These are phyloP conservation scores for Kwoniella europaea DNA, from an alignment of 768 basidiomycete species.

Conservation along the genomic window DNA sequence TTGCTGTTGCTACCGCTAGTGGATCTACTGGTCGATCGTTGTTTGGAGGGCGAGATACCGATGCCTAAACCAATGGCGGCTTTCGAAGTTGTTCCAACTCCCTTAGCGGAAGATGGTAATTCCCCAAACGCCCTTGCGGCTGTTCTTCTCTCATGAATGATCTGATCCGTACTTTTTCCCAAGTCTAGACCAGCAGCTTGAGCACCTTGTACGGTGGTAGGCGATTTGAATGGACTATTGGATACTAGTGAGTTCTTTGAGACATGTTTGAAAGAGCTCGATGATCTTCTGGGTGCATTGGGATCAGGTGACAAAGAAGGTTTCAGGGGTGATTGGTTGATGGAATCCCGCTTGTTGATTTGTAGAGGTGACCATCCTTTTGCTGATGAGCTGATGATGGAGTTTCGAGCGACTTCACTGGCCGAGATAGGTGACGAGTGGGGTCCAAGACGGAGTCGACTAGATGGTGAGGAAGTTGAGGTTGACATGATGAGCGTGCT, in stretches of 20 bases:
- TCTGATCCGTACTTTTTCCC: conserved; percentile 17
- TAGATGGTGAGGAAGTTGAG: conserved; percentile 29
- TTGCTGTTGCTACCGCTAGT: conserved; percentile 26
- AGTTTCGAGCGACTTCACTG: conserved; percentile 41
- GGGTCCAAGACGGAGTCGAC: conserved; percentile 27
- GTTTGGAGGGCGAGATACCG: conserved; percentile 35
- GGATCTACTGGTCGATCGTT: conserved; percentile 30
- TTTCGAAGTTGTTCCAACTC: conserved; percentile 40
- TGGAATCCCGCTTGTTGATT: conserved; percentile 53
- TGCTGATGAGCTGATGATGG: conserved; percentile 55
- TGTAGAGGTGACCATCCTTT: conserved; percentile 58
- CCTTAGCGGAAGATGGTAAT: conserved; percentile 35
- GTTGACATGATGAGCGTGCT: conserved; percentile 24
- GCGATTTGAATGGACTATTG: conserved; percentile 58
- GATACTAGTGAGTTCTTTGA: conserved; percentile 57
- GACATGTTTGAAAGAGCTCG: conserved; percentile 59
- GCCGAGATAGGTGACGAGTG: conserved; percentile 26
- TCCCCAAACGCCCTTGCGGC: conserved; percentile 30
- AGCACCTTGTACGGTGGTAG: conserved; percentile 37
- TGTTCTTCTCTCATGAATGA: conserved; percentile 44
- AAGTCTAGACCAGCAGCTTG: conserved; percentile 41
- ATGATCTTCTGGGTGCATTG: conserved; percentile 50
- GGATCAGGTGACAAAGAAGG: conserved; percentile 37
- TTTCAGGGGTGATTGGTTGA: conserved; percentile 38
- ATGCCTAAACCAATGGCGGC: conserved; percentile 50